Evolutionary conservation across 768 basidiomycete genomes (phyloP).

Genomic region (Amanita brunnescens): DNA sequence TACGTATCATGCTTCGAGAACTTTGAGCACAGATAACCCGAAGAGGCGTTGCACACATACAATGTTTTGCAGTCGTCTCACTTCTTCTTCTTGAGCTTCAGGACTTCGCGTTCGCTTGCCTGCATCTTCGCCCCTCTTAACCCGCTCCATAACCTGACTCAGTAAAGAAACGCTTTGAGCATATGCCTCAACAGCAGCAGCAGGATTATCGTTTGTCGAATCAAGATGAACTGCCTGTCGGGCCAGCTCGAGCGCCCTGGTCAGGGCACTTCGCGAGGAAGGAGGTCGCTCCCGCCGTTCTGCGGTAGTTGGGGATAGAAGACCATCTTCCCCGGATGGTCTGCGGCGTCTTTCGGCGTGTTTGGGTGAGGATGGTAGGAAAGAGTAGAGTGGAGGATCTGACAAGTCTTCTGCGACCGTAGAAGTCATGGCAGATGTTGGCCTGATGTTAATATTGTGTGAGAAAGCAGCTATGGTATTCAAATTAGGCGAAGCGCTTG

Average conservation of each 20-base stretch:
- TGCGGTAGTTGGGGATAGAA: conserved; percentile 5
- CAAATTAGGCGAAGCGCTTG: conserved; percentile 37
- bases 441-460: conserved; percentile 32
- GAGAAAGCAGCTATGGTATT: conserved; percentile 57
- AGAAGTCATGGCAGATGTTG: conserved; percentile 21
- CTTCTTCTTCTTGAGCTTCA: conserved; percentile 89
- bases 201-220: conserved; percentile 79
- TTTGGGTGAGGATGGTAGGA: conserved; percentile 32
- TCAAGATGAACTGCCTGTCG: conserved; percentile 87
- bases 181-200: conserved; percentile 85
- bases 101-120: conserved; percentile 66
- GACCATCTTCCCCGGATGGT: conserved; percentile 13
- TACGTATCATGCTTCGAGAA: conserved; percentile 74
- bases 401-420: conserved; percentile 41
- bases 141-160: conserved; percentile 89
- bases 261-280: conserved; percentile 81
- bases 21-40: conserved; percentile 21
- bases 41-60: conserved; percentile 36
- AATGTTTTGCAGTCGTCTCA: conserved; percentile 77
- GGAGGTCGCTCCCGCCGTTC: conserved; percentile 38
- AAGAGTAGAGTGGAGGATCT: conserved; percentile 49
- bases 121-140: conserved; percentile 76
- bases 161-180: conserved; percentile 78
- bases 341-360: conserved; percentile 16
- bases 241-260: conserved; percentile 78